These are phyloP conservation scores for Geranomyces michiganensis DNA, from an alignment of 192 early-diverging fungal species.

Conservation along the genomic window DNA sequence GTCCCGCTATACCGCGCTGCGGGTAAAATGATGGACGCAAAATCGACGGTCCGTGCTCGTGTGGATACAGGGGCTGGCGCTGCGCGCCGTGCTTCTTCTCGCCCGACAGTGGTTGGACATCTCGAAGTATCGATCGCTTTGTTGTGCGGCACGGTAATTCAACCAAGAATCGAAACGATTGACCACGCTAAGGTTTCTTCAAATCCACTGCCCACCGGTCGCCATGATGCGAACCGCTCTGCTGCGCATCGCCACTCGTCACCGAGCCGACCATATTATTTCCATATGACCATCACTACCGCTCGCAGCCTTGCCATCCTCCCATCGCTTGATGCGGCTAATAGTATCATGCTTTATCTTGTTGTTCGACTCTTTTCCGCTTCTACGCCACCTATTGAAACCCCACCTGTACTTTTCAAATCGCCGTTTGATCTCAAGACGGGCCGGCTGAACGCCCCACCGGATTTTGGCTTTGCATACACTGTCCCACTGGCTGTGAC, in stretches of 20 bases:
- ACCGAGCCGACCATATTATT: conserved; percentile 28
- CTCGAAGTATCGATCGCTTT: not conserved
- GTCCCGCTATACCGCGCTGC: conserved; percentile 28
- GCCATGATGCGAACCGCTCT: not conserved
- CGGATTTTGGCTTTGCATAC: conserved; percentile 41
- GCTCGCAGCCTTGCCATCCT: conserved; percentile 39
- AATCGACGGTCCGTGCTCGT: not conserved
- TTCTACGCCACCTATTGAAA: conserved; percentile 31
- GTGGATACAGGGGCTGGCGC: not conserved
- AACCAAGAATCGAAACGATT: not conserved
- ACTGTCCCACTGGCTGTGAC: conserved; percentile 45
- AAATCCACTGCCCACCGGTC: not conserved
- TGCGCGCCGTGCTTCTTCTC: no score
- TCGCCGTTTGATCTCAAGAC: conserved; percentile 46
- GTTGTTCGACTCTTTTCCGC: conserved; percentile 37
- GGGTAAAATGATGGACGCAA: not conserved
- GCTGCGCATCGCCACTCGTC: not conserved
- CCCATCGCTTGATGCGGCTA: conserved; percentile 11
- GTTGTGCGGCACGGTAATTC: not conserved
- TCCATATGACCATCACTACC: conserved; percentile 38
- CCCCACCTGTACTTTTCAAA: conserved; percentile 42
- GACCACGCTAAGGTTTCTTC: not conserved
- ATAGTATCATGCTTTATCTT: conserved; percentile 27
- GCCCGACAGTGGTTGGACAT: not conserved
- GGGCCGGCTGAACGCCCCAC: conserved; percentile 34